Percentiles rank a stretch among this genome's conserved stretches.
Evolutionary conservation across 208 protist genomes (phyloP).

Genomic region (Leishmania turanica): DNA sequence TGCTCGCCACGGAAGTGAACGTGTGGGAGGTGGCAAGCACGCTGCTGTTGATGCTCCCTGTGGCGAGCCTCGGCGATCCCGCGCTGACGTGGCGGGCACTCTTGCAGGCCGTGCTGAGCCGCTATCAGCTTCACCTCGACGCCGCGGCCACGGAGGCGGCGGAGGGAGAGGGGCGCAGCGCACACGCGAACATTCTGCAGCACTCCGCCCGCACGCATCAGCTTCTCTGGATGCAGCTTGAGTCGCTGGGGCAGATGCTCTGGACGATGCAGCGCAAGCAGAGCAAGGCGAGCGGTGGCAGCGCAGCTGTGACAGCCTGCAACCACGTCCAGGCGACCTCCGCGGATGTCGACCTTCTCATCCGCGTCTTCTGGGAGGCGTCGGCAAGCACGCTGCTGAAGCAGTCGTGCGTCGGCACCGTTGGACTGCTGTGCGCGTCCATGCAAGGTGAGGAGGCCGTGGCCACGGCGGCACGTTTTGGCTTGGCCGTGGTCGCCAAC

Average conservation of each 20-base stretch:
- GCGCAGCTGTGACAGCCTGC: constrained; percentile 13
- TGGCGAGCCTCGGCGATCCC: constrained; percentile 52
- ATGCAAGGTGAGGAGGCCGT: constrained; percentile 42
- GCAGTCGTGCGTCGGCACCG: constrained; percentile 57
- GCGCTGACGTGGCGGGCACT: constrained; percentile 65
- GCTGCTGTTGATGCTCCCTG: constrained; percentile 76
- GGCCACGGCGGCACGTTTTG: constrained; percentile 50
- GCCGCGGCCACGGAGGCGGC: constrained; percentile 19
- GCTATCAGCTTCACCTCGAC: constrained; percentile 41
- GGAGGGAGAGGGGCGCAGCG: not conserved
- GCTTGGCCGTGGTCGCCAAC: constrained; percentile 36
- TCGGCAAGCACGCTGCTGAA: constrained; percentile 40
- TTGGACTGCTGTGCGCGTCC: constrained; percentile 48
- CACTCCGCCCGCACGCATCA: constrained; percentile 49
- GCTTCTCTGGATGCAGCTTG: constrained; percentile 70
- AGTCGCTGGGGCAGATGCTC: constrained; percentile 68
- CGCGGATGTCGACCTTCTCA: constrained; percentile 65
- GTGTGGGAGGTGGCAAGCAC: constrained; percentile 71
- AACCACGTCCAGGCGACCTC: constrained; percentile 48
- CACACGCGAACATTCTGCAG: constrained; percentile 20
- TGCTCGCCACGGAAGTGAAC: constrained; percentile 67
- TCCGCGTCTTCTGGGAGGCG: constrained; percentile 64
- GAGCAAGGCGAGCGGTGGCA: constrained; percentile 19
- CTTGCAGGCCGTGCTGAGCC: constrained; percentile 36
- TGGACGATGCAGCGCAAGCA: constrained; percentile 87